Conservation (phyloP, 345 rosid genomes). For the Ricinus communis region DNA sequence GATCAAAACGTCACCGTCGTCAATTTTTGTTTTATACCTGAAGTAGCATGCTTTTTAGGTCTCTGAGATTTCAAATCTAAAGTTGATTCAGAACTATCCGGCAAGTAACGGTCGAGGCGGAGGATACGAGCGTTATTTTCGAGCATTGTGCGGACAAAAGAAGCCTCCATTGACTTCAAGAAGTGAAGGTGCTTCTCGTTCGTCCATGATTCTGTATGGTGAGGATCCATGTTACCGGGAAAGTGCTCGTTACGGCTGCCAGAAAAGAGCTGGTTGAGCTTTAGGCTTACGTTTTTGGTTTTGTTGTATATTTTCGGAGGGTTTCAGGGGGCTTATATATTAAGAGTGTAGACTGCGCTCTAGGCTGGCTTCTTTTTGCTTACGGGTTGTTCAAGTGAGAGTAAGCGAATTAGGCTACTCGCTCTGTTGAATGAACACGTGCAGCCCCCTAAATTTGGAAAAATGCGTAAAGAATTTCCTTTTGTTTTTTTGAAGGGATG, state of each 20-base stretch:
- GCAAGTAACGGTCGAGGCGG: constrained; percentile 49
- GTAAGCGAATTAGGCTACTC: neutral
- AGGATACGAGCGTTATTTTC: constrained; percentile 26
- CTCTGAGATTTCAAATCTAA: constrained; percentile 35
- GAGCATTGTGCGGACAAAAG: constrained; percentile 45
- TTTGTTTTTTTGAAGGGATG: too few relatives aligned
- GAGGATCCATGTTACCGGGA: constrained; percentile 15
- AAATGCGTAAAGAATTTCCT: too few relatives aligned
- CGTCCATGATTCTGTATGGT: constrained; percentile 36
- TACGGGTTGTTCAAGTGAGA: neutral
- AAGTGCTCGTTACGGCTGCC: neutral
- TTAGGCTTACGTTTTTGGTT: neutral
- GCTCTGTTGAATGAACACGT: neutral
- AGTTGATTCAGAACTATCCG: constrained; percentile 50
- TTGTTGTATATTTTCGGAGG: neutral
- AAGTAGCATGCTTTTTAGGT: constrained; percentile 19
- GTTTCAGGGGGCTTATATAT: neutral
- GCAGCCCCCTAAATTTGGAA: neutral
- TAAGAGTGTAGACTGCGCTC: neutral
- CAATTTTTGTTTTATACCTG: constrained; percentile 13
- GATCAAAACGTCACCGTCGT: too few relatives aligned
- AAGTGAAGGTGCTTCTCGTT: constrained; percentile 48
- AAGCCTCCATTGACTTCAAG: constrained; percentile 46
- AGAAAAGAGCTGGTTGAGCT: neutral
- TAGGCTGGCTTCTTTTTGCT: neutral